A percentile compares a stretch with the other conserved stretches of the same genome.
phyloP scores from a whole-genome alignment of 345 rosid species.

The Euphorbia peplus region DNA sequence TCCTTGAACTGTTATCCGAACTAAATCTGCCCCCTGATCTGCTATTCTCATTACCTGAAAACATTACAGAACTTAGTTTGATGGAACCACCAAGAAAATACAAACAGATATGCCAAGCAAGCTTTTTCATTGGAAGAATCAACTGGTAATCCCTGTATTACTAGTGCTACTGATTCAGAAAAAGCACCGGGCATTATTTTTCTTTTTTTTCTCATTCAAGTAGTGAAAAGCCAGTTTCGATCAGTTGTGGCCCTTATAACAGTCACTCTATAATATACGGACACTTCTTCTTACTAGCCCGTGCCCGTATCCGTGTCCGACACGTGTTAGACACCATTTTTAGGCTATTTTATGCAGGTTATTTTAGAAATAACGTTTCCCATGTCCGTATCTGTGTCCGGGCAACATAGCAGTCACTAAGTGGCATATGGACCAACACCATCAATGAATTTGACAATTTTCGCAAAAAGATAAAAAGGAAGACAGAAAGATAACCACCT shows the following conservation, averaged over 20 bases:
- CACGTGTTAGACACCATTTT: no score
- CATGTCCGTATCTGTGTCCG: no score
- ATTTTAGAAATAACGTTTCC: no score
- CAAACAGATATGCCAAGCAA: not conserved
- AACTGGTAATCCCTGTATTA: not conserved
- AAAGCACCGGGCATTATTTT: not conserved
- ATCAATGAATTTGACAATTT: not conserved
- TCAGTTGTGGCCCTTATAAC: not conserved
- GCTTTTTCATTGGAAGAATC: not conserved
- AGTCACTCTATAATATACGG: no score
- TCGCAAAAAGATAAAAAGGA: not conserved
- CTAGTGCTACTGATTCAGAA: conserved; percentile 1
- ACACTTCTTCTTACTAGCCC: no score
- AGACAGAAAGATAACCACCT: conserved; percentile 44
- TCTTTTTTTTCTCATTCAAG: not conserved
- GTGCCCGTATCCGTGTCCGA: no score
- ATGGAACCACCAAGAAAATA: not conserved
- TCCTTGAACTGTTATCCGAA: conserved; percentile 97
- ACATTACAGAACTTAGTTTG: conserved; percentile 11
- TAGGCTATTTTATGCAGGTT: no score
- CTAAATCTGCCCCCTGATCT: conserved; percentile 87
- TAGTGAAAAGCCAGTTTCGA: no score
- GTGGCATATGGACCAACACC: not conserved
- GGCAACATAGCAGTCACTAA: no score
- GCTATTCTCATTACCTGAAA: conserved; percentile 93